phyloP scores from a whole-genome alignment of 768 basidiomycete species.

The Terana coerulea region DNA sequence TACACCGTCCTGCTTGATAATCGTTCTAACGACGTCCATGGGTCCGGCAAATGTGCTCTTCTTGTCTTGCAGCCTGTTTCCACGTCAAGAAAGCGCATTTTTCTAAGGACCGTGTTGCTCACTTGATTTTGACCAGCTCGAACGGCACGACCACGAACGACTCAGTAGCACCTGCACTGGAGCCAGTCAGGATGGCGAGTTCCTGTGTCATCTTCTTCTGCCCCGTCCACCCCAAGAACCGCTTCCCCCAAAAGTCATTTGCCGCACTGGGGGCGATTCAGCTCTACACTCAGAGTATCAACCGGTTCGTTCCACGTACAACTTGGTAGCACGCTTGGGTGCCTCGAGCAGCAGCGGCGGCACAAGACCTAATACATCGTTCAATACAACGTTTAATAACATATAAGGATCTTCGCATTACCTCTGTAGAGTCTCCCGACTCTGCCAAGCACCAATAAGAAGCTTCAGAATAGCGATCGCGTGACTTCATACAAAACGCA shows the following conservation, averaged over 20 bases:
- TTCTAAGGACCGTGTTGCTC: conserved; percentile 7
- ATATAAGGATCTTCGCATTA: not conserved
- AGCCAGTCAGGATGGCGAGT: conserved; percentile 88
- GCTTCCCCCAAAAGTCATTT: conserved; percentile 96
- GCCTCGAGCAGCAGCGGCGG: conserved; percentile 95
- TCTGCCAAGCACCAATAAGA: conserved; percentile 47
- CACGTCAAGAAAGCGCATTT: not conserved
- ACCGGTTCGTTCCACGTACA: conserved; percentile 42
- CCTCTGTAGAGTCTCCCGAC: conserved; percentile 86
- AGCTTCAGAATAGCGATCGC: conserved; percentile 12
- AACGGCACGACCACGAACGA: conserved; percentile 95
- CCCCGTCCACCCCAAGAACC: conserved; percentile 57
- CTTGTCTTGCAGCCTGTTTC: conserved; percentile 82
- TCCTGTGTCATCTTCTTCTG: conserved; percentile 83
- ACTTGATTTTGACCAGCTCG: conserved; percentile 91
- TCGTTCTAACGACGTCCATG: conserved; percentile 81
- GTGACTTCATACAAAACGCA: conserved; percentile 34
- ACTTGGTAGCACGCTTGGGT: conserved; percentile 97
- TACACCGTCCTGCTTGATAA: conserved; percentile 73
- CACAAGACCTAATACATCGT: conserved; percentile 61
- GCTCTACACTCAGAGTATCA: not conserved
- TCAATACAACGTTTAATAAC: not conserved
- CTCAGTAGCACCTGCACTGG: conserved; percentile 93
- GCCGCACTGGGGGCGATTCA: conserved; percentile 55
- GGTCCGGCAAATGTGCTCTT: conserved; percentile 87